Evolutionary conservation across 2,329 filamentous ascomycete genomes (phyloP), one percentile per base, ranked within the genome.

Genomic region (Bertia moriformis): DNA sequence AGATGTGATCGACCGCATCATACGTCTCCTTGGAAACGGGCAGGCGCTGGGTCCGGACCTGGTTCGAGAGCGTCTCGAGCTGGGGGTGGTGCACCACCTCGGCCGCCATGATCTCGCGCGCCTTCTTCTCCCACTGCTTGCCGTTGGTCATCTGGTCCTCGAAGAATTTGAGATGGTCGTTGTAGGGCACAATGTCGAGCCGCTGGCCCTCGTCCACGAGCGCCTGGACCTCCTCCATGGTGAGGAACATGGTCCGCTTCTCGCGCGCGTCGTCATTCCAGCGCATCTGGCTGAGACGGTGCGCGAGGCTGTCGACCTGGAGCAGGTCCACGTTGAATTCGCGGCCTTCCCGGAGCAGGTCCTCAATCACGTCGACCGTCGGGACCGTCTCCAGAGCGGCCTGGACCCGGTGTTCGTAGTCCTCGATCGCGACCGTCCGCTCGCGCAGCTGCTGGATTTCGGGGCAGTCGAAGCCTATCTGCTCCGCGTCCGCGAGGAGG

Each of bases 11-110:
- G 18, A 96, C 85, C 7, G 77, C 71, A 4, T 75, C 73, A 18
- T 93, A 67, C 0, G 87, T 96, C 22, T 88, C 82, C 3, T 76
- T 65, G 1, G 83, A 83, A 17, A 96, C 88, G 0, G 91, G 89
- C 14, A 94, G 67, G 7, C 22, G 22, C 22, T 10, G 7, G 18
- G 55, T 66, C 41, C 69, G 63, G 1, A 88, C 88, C 60, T 95
- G 89, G 38, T 76, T 74, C 1, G 87, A 93, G 4, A 98, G 66
- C 0, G 89, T 85, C 56, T 96, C 89, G 1, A 98, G 72, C 54
- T 98, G 91, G 39, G 88, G 84, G 51, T 93, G 96, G 58, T 96
- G 87, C 10, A 96, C 81, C 32, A 82, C 71, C 51, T 96, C 89
- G 5, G 87, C 87, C n/a, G 77, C 73, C 61, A 96, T 93, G 39